These are phyloP conservation scores for Ceratobasidium sp. DNA, from an alignment of 1,284 basidiomycete species.

Conservation along the genomic window DNA sequence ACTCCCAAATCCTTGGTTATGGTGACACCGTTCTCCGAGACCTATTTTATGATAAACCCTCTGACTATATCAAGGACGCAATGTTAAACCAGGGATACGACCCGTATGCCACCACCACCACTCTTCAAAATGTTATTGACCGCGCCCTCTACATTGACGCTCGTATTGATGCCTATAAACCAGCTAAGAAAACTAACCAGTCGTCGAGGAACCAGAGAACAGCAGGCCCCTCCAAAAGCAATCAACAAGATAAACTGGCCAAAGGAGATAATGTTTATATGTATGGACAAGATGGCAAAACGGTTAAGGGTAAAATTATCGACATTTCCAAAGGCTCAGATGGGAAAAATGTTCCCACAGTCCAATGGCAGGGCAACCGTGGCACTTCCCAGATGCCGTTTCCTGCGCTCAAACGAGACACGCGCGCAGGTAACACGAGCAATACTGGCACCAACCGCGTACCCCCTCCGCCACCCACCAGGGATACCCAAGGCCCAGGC, in stretches of 20 bases:
- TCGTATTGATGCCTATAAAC: not conserved
- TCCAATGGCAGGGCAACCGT: too few species aligned
- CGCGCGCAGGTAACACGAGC: not conserved
- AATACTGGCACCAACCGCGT: not conserved
- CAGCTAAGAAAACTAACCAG: not conserved
- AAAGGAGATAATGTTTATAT: not conserved
- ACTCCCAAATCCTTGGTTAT: not conserved
- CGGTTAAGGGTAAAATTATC: not conserved
- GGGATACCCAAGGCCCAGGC: not conserved
- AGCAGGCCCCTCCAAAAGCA: not conserved
- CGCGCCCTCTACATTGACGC: not conserved
- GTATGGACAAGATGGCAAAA: not conserved
- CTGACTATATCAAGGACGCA: not conserved
- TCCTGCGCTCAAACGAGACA: not conserved
- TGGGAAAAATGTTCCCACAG: not conserved
- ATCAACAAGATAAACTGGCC: not conserved
- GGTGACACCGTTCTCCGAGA: not conserved
- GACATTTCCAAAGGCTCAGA: too few species aligned
- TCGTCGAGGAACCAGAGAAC: not conserved
- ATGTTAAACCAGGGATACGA: not conserved
- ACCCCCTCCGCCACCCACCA: not conserved
- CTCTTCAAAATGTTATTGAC: not conserved
- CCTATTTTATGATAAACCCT: slow-evolving; percentile 15
- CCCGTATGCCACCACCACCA: not conserved
- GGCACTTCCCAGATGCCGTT: not conserved